Conservation (phyloP, 306 rosid species). For the Carpinus fangiana region DNA sequence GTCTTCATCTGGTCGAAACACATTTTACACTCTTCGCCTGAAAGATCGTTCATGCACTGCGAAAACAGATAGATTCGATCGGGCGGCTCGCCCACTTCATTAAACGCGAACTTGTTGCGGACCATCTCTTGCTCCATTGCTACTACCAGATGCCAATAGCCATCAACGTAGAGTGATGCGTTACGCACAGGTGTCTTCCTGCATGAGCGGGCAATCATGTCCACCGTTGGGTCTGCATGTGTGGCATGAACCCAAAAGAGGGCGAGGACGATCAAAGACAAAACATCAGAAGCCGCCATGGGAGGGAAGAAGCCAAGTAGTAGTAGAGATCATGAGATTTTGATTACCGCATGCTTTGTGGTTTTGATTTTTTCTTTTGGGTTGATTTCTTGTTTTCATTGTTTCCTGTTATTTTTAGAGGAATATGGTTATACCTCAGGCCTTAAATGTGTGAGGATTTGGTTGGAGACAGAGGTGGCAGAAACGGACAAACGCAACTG, state of each 20-base stretch:
- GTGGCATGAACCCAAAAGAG: neutral
- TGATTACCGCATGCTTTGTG: neutral
- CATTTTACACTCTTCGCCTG: constrained; percentile 15
- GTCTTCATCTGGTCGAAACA: constrained; percentile 11
- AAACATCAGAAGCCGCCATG: constrained; percentile 18
- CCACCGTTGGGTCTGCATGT: neutral
- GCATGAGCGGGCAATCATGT: constrained; percentile 29
- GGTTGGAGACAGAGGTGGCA: neutral
- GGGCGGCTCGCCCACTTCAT: constrained; percentile 29
- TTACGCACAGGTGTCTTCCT: neutral
- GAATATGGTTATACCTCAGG: constrained; percentile 11
- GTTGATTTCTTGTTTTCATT: neutral
- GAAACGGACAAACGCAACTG: neutral
- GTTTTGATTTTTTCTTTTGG: neutral
- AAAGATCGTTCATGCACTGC: constrained; percentile 36
- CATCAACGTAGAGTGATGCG: neutral
- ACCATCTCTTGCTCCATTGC: constrained; percentile 20
- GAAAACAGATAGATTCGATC: constrained; percentile 29
- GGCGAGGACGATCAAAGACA: constrained; percentile 12
- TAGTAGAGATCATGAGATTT: neutral
- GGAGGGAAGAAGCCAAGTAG: neutral
- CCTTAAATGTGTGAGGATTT: neutral
- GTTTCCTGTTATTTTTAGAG: constrained; percentile 12
- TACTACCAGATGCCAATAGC: neutral
- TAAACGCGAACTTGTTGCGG: constrained; percentile 3